Evolutionary conservation across 805 yeast genomes (phyloP), one percentile per base, ranked within the genome.

Genomic region (Cyberlindnera meyerae): DNA sequence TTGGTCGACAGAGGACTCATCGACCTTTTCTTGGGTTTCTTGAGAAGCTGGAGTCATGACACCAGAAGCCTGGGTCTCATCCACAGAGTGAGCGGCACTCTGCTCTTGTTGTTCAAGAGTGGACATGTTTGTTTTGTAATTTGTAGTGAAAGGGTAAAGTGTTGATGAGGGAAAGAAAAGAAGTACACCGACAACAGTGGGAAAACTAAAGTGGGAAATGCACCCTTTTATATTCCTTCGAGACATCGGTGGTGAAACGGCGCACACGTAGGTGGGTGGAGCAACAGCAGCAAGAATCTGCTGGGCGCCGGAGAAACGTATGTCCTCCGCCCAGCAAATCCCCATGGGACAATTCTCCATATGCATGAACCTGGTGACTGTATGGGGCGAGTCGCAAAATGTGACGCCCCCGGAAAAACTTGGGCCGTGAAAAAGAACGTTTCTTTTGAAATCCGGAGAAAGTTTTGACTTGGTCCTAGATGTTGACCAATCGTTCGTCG

Each of bases 1-100:
- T 15, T 40, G 29, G 27, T 40, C 44, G 24, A 36, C 38, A 14
- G 44, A 42, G 26, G 39, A 34, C 16, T 31, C 33, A 13, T 47
- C 51, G 14, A 31, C 37, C 29, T 43, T 41, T 26, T 40, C 44
- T 27, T 41, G 44, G 18, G 45, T 41, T 2, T 49, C 53, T 21
- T 38, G 24, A 18, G 45, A 38, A 15, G 46, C 50, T 40, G 53
- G 51, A 15, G 53, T 47, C 36, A 47, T 34, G 6, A 47, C 50
- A 29, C 53, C 53, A 22, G 48, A 35, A 5, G 43, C 8, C 27
- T 29, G 26, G 37, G 35, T 27, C 26, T 44, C 42, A 13, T 44
- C 40, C 14, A 24, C 30, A 24, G 36, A 20, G 27, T 33, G 36
- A 21, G 35, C 44, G n/a, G n/a, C n/a, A n/a, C n/a, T n/a, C 18